Base-by-base conservation (phyloP, 345 rosid species). In the Streptanthus diversifolius region DNA sequence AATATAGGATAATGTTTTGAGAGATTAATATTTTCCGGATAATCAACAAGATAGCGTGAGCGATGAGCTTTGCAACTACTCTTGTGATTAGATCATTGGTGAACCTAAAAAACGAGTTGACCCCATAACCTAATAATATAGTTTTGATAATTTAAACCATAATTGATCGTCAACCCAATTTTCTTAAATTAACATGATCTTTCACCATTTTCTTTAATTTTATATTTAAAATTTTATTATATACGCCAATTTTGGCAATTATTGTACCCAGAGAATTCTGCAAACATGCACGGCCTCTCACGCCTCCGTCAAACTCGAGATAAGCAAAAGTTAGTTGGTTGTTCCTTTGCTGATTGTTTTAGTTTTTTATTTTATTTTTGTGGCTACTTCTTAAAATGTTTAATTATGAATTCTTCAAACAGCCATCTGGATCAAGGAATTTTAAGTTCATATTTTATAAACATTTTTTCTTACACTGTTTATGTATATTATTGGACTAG, bases 221-320 rank as follows among this genome's bases (percentile, higher is more conserved):
- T 17, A 44, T 36, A 41, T 41, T 55, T 17, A 18, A 13, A 54
- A 68, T 36, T n/a, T n/a, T 37, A 13, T 12, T 19, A 43, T 32
- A 3, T 14, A 57, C 40, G 19, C 10, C 15, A 43, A 32, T 43
- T n/a, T 32, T 56, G 66, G 57, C 54, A 69, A 21, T 32, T 56
- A 43, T 18, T n/a, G 45, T 47, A 44, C 47, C 22, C 13, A 21
- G 25, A 45, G 30, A 40, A 19, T 63, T 18, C 62, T 53, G 62
- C 63, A 17, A n/a, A 52, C 18, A 40, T 72, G 70, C 63, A 52
- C 76, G 69, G 62, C 35, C 22, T 25, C 32, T 61, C 33, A 61
- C 49, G 51, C 41, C 22, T 49, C 22, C 44, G 3, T 40, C 62
- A 71, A 51, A 33, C 52, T 71, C 62, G 24, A 61, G 17, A 15